Evolutionary conservation across 1,284 basidiomycete genomes (phyloP), one percentile per base, ranked within the genome.

Genomic region (Apiotrichum montevideense): DNA sequence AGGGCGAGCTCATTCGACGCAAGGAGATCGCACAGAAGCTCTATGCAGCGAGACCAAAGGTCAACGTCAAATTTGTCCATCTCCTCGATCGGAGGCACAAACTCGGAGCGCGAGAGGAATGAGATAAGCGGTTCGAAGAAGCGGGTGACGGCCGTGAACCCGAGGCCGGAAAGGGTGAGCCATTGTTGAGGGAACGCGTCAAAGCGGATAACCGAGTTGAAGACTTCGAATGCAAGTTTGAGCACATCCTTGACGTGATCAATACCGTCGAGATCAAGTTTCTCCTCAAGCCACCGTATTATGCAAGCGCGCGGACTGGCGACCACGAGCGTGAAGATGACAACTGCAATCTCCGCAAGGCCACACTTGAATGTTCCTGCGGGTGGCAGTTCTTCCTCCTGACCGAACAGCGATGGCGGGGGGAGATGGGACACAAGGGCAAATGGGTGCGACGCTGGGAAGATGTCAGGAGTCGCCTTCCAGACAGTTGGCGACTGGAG

Each of bases 401-500:
- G 63, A 35, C 63, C 66, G 4, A 66, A 79, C 69, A 64, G 79
- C 77, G 61, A 80, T 67, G 58, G 80, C 68, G 66, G 85, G 79
- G 47, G 90, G 83, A 55, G 84, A 44, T 84, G 82, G 0, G 89
- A 81, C 9, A 93, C 72, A 3, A 97, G 80, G 1, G 91, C 86
- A 75, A 97, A 94, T 0, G 94, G 95, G 70, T 97, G 93, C 1
- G 91, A 87, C 58, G 91, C 87, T 0, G 94, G 95, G 77, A 97
- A 97, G 2, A 90, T 87, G 55, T 91, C 85, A 0, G 93, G 92
- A 3, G 85, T 75, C 3, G 80, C 69, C 34, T 85, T 79, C 48
- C 86, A 84, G 32, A 82, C 78, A 0, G 67, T 63, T 3, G 87
- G 84, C 0, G 84, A 80, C 0, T 85, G 81, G 46, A 83, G 82